Percentiles rank a stretch among this genome's conserved stretches.
phyloP scores from a whole-genome alignment of 2,329 filamentous ascomycete genomes.

The Arthrobotrys sinensis region DNA sequence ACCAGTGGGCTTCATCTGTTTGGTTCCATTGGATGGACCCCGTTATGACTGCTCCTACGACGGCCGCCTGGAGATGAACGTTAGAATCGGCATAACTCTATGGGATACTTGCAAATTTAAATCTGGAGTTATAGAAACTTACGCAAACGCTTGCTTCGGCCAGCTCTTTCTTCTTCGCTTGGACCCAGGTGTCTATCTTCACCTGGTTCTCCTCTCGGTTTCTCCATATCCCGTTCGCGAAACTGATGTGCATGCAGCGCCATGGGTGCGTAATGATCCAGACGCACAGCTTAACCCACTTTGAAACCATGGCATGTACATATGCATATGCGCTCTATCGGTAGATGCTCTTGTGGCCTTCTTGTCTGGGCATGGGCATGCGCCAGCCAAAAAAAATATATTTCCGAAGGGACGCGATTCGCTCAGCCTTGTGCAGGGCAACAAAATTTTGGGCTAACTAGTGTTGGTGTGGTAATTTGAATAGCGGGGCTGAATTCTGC shows the following conservation, averaged over 20 bases:
- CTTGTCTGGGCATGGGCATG: too few relatives aligned
- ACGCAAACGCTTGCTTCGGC: conserved; percentile 5
- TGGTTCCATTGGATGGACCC: conserved; percentile 14
- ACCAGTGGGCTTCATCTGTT: conserved; percentile 7
- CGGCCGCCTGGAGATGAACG: background rate
- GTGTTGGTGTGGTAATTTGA: too few relatives aligned
- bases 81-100: background rate
- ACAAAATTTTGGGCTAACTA: too few relatives aligned
- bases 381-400: too few relatives aligned
- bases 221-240: background rate
- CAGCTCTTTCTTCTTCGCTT: conserved; percentile 9
- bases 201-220: background rate
- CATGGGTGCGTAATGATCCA: conserved; percentile 3
- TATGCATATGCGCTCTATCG: too few relatives aligned
- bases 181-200: conserved; percentile 5
- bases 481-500: too few relatives aligned
- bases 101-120: background rate
- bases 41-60: conserved; percentile 9
- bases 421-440: too few relatives aligned
- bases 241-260: conserved; percentile 5
- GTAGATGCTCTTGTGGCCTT: too few relatives aligned
- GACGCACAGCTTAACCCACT: background rate
- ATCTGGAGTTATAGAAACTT: background rate
- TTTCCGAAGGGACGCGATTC: too few relatives aligned
- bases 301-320: background rate